phyloP scores from a whole-genome alignment of 345 rosid genomes.

The Raphanus sativus region DNA sequence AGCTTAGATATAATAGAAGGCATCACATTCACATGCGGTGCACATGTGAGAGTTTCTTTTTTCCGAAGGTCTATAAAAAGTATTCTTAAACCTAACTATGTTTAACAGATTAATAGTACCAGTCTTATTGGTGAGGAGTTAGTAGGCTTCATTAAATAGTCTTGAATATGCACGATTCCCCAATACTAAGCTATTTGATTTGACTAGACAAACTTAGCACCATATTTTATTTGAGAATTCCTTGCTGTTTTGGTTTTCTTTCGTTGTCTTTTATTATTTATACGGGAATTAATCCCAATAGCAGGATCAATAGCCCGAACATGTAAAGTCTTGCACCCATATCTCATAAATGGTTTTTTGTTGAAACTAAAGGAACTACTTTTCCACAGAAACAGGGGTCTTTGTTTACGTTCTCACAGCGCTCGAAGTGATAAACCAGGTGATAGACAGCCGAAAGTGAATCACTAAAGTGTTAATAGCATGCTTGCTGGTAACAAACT shows the following conservation, averaged over 20 bases:
- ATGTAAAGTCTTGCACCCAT: neutral
- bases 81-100: neutral
- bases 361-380: neutral
- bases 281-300: neutral
- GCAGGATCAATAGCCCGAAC: neutral
- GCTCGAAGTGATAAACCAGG: slow-evolving; percentile 19
- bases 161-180: slow-evolving; percentile 25
- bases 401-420: slow-evolving; percentile 8
- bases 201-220: slow-evolving; percentile 16
- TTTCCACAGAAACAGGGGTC: slow-evolving; percentile 11
- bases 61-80: slow-evolving; percentile 2
- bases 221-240: neutral
- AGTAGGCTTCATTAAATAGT: slow-evolving; percentile 16
- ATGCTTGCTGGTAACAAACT: neutral
- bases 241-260: neutral
- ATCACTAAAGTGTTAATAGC: neutral
- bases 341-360: neutral
- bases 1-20: slow-evolving; percentile 4
- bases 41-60: slow-evolving; percentile 31
- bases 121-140: slow-evolving; percentile 14
- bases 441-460: slow-evolving; percentile 6
- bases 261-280: neutral
- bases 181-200: slow-evolving; percentile 14
- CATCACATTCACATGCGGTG: slow-evolving; percentile 5
- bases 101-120: slow-evolving; percentile 13